phyloP scores from a whole-genome alignment of 345 rosid species.

The Eucalyptus pauciflora region DNA sequence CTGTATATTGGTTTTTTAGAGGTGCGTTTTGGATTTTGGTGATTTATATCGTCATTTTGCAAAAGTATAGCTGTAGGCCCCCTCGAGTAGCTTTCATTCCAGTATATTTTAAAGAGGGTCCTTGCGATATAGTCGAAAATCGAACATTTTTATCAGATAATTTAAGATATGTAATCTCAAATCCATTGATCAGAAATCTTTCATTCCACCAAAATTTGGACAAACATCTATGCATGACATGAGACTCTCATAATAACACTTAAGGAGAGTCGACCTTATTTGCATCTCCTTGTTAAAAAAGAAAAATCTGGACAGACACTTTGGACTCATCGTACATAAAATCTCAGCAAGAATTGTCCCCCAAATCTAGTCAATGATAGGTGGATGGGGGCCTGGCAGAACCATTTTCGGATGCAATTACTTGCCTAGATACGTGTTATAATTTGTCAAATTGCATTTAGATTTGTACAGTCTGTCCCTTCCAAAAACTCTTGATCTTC shows the following conservation, averaged over 20 bases:
- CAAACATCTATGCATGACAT: background rate
- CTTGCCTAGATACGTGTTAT: background rate
- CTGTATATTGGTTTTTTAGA: background rate
- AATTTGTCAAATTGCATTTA: background rate
- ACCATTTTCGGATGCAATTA: background rate
- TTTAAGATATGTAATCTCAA: background rate
- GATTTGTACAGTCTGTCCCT: background rate
- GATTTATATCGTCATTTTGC: constrained; percentile 3
- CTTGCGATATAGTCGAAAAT: background rate
- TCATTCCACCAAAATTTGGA: background rate
- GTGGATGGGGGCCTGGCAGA: background rate
- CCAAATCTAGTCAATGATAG: background rate
- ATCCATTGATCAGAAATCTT: background rate
- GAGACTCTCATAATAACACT: background rate
- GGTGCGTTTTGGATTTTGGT: background rate
- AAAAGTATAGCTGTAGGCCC: background rate
- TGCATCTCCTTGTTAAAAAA: background rate
- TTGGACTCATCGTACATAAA: background rate
- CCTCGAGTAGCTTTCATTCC: background rate
- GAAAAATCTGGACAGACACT: background rate
- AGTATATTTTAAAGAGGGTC: background rate
- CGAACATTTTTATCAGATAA: background rate
- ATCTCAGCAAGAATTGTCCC: background rate
- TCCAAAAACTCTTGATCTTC: background rate
- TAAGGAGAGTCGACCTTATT: background rate